These are phyloP conservation scores for Trichoderma sp. DNA, from an alignment of 2,329 filamentous ascomycete genomes.

Conservation along the genomic window DNA sequence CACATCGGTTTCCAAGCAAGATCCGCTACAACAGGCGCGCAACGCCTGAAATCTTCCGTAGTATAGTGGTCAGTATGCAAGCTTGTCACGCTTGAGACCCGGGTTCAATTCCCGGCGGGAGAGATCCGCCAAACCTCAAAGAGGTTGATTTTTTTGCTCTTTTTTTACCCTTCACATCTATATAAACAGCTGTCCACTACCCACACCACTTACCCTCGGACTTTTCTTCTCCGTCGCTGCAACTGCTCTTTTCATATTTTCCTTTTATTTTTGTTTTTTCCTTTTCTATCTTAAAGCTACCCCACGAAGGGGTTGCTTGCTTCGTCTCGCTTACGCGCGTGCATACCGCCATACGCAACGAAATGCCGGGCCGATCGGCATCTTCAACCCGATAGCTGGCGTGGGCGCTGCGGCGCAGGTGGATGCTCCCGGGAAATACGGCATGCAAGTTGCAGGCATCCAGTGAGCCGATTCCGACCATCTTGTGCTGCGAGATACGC, in stretches of 20 bases:
- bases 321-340: neutral
- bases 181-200: neutral
- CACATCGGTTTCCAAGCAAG: neutral
- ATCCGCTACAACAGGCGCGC: slow-evolving; percentile 19
- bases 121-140: slow-evolving; percentile 19
- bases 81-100: slow-evolving; percentile 27
- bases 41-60: slow-evolving; percentile 23
- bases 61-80: slow-evolving; percentile 27
- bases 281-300: neutral
- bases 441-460: neutral
- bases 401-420: slow-evolving; percentile 3
- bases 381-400: slow-evolving; percentile 1
- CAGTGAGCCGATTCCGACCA: neutral
- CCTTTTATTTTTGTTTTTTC: neutral
- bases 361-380: slow-evolving; percentile 19
- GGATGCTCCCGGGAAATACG: slow-evolving; percentile 12
- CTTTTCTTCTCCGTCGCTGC: neutral
- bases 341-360: neutral
- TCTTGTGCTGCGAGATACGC: neutral
- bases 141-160: slow-evolving; percentile 5
- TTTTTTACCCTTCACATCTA: neutral
- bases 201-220: too few relatives aligned
- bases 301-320: neutral
- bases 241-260: neutral
- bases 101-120: slow-evolving; percentile 27